These are phyloP conservation scores for Phytopythium cucurbitacearum DNA, from an alignment of 352 stramenopile species.

Conservation along the genomic window DNA sequence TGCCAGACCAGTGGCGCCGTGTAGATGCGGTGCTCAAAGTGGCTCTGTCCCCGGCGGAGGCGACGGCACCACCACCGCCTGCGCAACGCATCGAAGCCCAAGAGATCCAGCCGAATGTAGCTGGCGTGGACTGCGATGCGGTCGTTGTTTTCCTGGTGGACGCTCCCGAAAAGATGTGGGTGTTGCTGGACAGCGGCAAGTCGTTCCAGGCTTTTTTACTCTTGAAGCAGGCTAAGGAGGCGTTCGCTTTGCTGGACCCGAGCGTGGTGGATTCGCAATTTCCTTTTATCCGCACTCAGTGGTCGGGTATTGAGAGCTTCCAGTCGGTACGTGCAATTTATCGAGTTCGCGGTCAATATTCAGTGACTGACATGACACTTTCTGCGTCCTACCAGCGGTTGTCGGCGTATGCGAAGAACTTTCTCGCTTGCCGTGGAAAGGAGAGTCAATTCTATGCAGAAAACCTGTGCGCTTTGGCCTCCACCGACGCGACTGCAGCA, in stretches of 20 bases:
- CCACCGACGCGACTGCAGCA: slow-evolving; percentile 25
- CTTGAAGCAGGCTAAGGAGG: slow-evolving; percentile 32
- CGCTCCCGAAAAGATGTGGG: slow-evolving; percentile 67
- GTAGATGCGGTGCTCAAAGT: slow-evolving; percentile 41
- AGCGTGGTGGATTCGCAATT: slow-evolving; percentile 23
- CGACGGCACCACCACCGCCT: not conserved
- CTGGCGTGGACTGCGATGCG: slow-evolving; percentile 11
- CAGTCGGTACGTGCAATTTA: slow-evolving; percentile 23
- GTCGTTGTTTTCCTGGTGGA: slow-evolving; percentile 51
- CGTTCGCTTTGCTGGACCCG: slow-evolving; percentile 17
- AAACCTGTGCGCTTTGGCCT: slow-evolving; percentile 48
- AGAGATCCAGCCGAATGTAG: not conserved
- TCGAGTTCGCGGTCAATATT: not conserved
- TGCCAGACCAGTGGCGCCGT: slow-evolving; percentile 75
- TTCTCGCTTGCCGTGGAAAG: slow-evolving; percentile 48
- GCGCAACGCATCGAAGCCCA: not conserved
- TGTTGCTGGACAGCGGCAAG: slow-evolving; percentile 58
- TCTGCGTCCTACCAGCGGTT: slow-evolving; percentile 35
- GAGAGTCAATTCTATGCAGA: slow-evolving; percentile 57
- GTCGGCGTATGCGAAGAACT: slow-evolving; percentile 34
- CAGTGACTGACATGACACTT: slow-evolving; percentile 1
- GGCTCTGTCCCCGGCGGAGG: slow-evolving; percentile 19
- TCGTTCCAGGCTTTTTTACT: slow-evolving; percentile 41
- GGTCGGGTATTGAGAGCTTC: slow-evolving; percentile 68
- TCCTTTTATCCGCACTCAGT: slow-evolving; percentile 62